Base-by-base conservation (phyloP, 2,329 filamentous ascomycete genomes). In the Exophiala sideris region DNA sequence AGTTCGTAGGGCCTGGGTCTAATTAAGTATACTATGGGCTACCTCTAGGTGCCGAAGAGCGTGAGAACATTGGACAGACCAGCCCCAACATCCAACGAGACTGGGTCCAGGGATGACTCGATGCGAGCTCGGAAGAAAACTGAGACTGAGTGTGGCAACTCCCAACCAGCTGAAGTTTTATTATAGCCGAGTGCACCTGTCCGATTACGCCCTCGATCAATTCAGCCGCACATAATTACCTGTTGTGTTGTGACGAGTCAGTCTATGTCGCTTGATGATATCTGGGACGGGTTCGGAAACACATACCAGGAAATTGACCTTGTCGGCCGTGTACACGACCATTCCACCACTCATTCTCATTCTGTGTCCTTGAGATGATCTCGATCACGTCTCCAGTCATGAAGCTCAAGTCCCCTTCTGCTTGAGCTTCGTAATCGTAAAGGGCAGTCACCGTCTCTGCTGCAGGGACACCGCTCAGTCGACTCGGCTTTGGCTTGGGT, bases 301-400 rank as follows among this genome's bases (percentile, higher is more conserved):
- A 72, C 83, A 68, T 79, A 96, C 94, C 94, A 74, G 94, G 94
- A 70, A 99, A 99, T 68, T 97, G 92, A 21, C 94, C 94, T 67
- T 88, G 78, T 73, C 86, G 87, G 45, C 88, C 90, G 55, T 87
- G 79, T 50, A 95, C 68, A 68, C 84, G 88, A 35, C 94, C 94
- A 7, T 80, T 86, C 94, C 94, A 99, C 94, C 94, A 99, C 72
- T 99, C 94, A 64, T 99, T 97, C 48, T 89, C 86, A 66, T 96
- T 96, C 59, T 82, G 79, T n/a, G 90, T 95, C 62, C 89, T 81
- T 56, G 79, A 80, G 2, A 94, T 70, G 63, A 99, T 91, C 70
- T 97, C 91, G 66, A 99, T 97, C 3, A 87, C 75, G 58, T 99
- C 94, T 4, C 92, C 91, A 0, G 89, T 84, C 14, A 81, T 81